A percentile compares a stretch with the other conserved stretches of the same genome.
Conservation (phyloP, 2,329 filamentous ascomycete genomes). For the Colletotrichum navitas region DNA sequence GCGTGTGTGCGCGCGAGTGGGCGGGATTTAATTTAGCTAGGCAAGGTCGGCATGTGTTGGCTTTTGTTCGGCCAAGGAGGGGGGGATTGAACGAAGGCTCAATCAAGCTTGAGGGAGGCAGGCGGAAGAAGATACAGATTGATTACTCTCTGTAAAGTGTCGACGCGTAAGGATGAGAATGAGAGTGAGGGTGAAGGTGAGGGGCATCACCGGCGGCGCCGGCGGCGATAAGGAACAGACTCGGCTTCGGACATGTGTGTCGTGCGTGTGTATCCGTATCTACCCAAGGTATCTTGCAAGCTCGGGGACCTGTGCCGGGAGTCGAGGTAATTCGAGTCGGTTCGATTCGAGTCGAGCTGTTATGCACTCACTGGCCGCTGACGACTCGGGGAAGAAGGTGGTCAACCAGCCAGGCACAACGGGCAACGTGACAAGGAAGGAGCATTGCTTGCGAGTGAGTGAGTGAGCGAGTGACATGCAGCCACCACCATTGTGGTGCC, state of each 20-base stretch:
- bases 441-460: too few relatives aligned
- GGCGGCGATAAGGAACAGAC: slow-evolving; percentile 8
- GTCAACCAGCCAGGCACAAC: slow-evolving; percentile 13
- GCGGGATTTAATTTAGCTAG: neutral
- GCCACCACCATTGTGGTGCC: neutral
- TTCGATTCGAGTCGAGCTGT: neutral
- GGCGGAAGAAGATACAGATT: neutral
- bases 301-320: neutral
- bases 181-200: neutral
- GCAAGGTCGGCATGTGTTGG: slow-evolving; percentile 10
- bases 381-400: neutral
- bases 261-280: too few relatives aligned
- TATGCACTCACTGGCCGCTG: neutral
- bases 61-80: neutral
- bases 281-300: too few relatives aligned
- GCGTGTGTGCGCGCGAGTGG: neutral
- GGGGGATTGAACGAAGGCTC: neutral
- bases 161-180: neutral
- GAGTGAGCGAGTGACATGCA: slow-evolving; percentile 8
- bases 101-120: neutral
- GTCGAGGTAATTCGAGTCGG: neutral
- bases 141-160: neutral
- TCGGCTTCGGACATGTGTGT: neutral
- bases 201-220: neutral
- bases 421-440: slow-evolving; percentile 8